phyloP scores from a whole-genome alignment of 2,329 filamentous ascomycete genomes.

The Cordyceps fumosorosea region DNA sequence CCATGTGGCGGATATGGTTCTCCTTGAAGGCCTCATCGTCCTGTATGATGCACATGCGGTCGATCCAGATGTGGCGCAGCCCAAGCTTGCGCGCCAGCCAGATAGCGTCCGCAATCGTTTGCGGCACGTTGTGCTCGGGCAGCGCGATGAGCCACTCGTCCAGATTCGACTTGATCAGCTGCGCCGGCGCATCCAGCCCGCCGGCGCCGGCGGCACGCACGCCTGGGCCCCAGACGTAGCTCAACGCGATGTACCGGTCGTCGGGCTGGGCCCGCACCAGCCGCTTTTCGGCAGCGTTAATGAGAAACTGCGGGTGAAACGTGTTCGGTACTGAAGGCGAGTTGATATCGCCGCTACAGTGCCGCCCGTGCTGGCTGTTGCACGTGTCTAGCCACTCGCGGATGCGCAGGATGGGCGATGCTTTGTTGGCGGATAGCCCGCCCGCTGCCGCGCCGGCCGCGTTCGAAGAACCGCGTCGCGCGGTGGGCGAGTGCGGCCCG shows the following conservation, averaged over 20 bases:
- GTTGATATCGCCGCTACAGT: slow-evolving; percentile 28
- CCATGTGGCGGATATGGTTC: slow-evolving; percentile 38
- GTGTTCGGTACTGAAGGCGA: slow-evolving; percentile 18
- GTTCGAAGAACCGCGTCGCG: not conserved
- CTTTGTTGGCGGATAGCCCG: slow-evolving; percentile 21
- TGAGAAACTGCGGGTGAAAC: slow-evolving; percentile 35
- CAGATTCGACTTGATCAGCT: slow-evolving; percentile 31
- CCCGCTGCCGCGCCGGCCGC: slow-evolving; percentile 16
- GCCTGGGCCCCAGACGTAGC: slow-evolving; percentile 36
- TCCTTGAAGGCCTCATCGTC: slow-evolving; percentile 34
- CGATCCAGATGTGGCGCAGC: slow-evolving; percentile 40
- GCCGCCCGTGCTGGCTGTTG: slow-evolving; percentile 34
- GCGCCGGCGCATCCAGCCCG: slow-evolving; percentile 21
- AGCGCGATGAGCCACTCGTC: slow-evolving; percentile 29
- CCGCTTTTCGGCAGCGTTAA: slow-evolving; percentile 33
- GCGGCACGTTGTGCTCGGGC: slow-evolving; percentile 32
- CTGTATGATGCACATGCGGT: slow-evolving; percentile 39
- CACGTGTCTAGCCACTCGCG: slow-evolving; percentile 39
- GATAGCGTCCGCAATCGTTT: slow-evolving; percentile 38
- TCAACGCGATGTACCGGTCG: slow-evolving; percentile 38
- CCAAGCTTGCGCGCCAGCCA: slow-evolving; percentile 38
- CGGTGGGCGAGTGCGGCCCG: slow-evolving; percentile 24
- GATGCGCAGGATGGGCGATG: slow-evolving; percentile 32
- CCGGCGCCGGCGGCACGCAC: slow-evolving; percentile 20
- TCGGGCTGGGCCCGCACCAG: slow-evolving; percentile 32